Evolutionary conservation across 495 filamentous ascomycete species (phyloP), one percentile per base, ranked within the genome.

Genomic region (Glutinoglossum americanum): DNA sequence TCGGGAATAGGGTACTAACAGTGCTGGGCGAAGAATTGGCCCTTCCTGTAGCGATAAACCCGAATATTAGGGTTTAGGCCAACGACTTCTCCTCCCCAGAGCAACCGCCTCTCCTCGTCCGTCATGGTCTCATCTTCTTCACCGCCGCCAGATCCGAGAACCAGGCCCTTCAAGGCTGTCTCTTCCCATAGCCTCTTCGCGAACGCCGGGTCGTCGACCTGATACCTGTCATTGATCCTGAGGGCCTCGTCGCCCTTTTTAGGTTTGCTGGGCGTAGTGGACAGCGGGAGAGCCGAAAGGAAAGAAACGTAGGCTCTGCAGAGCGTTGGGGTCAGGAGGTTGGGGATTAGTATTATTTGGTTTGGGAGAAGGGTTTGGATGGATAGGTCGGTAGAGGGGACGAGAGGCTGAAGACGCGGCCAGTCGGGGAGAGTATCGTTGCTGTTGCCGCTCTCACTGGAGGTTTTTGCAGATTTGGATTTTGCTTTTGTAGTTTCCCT

Each of bases 41-140:
- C 87, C 55, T 81, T 77, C 15, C 72, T 73, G 64, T 97, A 96
- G n/a, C 89, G 80, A 71, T 97, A 97, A 23, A 96, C 79, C 28
- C 90, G 71, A 51, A 95, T 94, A 63, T 92, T 92, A 6, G 84
- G 77, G 71, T 92, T 95, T 60, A 96, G 69, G 1, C 89, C 90
- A n/a, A 92, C 68, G 1, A 83, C 79, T 28, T 88, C 76, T 19
- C 89, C 90, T 49, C 86, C 90, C 87, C 88, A 94, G 15, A 79
- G 63, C 27, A 69, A 61, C 11, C 61, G 64, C 25, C 64, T 62
- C 26, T 73, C 65, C 1, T 64, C 64, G 8, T 58, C 39, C 33
- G 49, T 60, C 57, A 69, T 61, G 1, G n/a, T n/a, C n/a, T 59
- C 59, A 10, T 62, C 62, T 9, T 56, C 59, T n/a, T 63, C 66